Evolutionary conservation across 106 monocot genomes (phyloP).

Genomic region (Dendrobium chrysotoxum): DNA sequence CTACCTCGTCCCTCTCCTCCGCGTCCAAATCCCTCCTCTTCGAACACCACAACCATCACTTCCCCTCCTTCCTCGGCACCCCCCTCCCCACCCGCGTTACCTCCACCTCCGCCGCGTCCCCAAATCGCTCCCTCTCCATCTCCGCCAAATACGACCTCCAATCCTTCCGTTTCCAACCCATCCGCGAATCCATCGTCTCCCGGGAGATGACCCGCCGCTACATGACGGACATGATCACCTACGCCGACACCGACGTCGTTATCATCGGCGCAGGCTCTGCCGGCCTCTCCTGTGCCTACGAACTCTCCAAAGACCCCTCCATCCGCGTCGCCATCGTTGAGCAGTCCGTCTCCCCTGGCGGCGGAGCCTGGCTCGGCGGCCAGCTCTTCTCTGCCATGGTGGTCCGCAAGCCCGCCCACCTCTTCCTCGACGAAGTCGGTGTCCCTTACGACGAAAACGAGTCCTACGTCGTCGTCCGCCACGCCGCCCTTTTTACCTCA

Average conservation of each 20-base stretch:
- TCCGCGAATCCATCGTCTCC: slow-evolving; percentile 88
- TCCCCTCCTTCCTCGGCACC: background rate
- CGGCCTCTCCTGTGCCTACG: slow-evolving; percentile 89
- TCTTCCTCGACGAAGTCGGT: slow-evolving; percentile 78
- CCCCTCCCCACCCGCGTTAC: slow-evolving; percentile 12
- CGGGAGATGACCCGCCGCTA: slow-evolving; percentile 95
- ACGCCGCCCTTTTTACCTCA: slow-evolving; percentile 92
- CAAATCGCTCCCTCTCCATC: background rate
- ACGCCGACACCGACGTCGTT: slow-evolving; percentile 95
- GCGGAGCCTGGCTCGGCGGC: slow-evolving; percentile 96
- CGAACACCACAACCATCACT: background rate
- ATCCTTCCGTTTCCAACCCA: slow-evolving; percentile 70
- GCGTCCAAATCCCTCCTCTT: slow-evolving; percentile 1
- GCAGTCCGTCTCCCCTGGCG: slow-evolving; percentile 96
- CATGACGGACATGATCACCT: slow-evolving; percentile 99
- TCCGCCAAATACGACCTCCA: slow-evolving; percentile 45
- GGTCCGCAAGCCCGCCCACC: slow-evolving; percentile 91
- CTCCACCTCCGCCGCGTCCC: background rate
- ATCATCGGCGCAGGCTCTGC: slow-evolving; percentile 85
- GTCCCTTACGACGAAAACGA: slow-evolving; percentile 75
- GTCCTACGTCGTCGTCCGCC: slow-evolving; percentile 78
- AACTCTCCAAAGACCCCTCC: slow-evolving; percentile 79
- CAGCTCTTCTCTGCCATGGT: slow-evolving; percentile 99
- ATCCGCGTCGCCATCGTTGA: slow-evolving; percentile 74
- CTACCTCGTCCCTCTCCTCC: background rate